phyloP scores from a whole-genome alignment of 139 green algal species.

The Chlorella sp. region DNA sequence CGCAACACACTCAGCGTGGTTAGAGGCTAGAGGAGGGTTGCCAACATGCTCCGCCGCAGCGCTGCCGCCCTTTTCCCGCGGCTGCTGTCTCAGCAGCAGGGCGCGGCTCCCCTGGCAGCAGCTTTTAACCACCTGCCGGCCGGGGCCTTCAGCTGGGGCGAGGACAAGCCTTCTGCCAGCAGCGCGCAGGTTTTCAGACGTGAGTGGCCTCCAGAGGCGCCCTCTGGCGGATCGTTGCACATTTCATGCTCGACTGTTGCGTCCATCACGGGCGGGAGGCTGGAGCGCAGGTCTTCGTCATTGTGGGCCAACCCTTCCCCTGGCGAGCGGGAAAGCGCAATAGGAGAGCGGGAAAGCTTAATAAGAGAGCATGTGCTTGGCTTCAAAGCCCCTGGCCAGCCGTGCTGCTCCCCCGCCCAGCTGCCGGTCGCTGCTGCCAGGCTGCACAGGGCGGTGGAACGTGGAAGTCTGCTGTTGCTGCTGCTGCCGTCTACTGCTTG shows the following conservation, averaged over 20 bases:
- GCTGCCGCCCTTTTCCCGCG: slow-evolving; percentile 33
- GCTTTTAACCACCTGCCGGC: slow-evolving; percentile 18
- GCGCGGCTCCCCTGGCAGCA: not conserved
- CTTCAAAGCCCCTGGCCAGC: too few relatives aligned
- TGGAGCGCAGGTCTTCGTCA: not conserved
- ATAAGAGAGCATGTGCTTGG: too few relatives aligned
- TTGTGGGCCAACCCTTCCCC: not conserved
- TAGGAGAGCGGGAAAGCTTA: too few relatives aligned
- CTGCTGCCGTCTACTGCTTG: not conserved
- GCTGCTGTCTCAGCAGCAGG: slow-evolving; percentile 15
- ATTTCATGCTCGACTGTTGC: not conserved
- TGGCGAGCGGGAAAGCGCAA: too few relatives aligned
- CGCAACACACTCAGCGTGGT: not conserved
- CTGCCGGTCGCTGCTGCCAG: too few relatives aligned
- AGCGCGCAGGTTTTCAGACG: slow-evolving; percentile 1
- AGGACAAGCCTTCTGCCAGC: slow-evolving; percentile 37
- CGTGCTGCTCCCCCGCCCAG: too few relatives aligned
- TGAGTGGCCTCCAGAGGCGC: slow-evolving; percentile 10
- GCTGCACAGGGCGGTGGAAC: not conserved
- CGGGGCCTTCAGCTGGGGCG: not conserved
- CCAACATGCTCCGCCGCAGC: slow-evolving; percentile 35
- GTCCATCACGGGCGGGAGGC: not conserved
- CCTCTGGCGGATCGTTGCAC: not conserved
- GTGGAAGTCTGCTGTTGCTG: not conserved
- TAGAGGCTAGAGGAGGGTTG: not conserved